Evolutionary conservation across 441 rosid species (phyloP).

Genomic region (Daphne laureola): DNA sequence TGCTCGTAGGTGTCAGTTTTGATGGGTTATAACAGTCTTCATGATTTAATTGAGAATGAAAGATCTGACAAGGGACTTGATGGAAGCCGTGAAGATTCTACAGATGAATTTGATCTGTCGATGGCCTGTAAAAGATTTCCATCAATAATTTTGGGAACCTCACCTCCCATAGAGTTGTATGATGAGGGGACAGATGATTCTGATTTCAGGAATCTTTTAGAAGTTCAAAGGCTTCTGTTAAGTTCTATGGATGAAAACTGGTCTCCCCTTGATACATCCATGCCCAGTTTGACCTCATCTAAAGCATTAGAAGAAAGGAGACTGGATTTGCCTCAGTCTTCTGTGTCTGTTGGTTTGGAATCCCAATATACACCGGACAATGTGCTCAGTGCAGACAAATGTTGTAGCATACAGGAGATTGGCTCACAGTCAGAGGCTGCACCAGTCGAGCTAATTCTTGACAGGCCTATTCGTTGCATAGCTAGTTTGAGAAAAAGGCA

Average conservation of each 20-base stretch:
- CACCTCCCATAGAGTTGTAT: slow-evolving; percentile 57
- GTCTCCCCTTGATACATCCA: slow-evolving; percentile 34
- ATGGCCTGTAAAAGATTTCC: slow-evolving; percentile 71
- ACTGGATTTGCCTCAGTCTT: slow-evolving; percentile 19
- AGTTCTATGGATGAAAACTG: slow-evolving; percentile 30
- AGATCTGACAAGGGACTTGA: slow-evolving; percentile 34
- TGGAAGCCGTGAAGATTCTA: slow-evolving; percentile 26
- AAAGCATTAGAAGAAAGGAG: slow-evolving; percentile 19
- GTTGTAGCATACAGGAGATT: slow-evolving; percentile 12
- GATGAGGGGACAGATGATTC: slow-evolving; percentile 24
- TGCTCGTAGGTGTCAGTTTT: slow-evolving; percentile 50
- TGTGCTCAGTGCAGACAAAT: slow-evolving; percentile 18
- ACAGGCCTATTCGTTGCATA: slow-evolving; percentile 44
- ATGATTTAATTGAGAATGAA: slow-evolving; percentile 44
- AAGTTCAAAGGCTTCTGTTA: slow-evolving; percentile 30
- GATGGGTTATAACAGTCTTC: slow-evolving; percentile 38
- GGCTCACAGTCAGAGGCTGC: slow-evolving; percentile 17
- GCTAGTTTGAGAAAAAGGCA: slow-evolving; percentile 71
- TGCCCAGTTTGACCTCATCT: slow-evolving; percentile 31
- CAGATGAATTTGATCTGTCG: slow-evolving; percentile 37
- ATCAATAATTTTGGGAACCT: slow-evolving; percentile 63
- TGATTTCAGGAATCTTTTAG: slow-evolving; percentile 24
- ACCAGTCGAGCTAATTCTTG: slow-evolving; percentile 38
- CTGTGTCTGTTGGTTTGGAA: slow-evolving; percentile 23
- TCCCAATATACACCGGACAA: slow-evolving; percentile 29